Evolutionary conservation across 805 yeast genomes (phyloP).

Genomic region (Tetrapisispora arboricola): DNA sequence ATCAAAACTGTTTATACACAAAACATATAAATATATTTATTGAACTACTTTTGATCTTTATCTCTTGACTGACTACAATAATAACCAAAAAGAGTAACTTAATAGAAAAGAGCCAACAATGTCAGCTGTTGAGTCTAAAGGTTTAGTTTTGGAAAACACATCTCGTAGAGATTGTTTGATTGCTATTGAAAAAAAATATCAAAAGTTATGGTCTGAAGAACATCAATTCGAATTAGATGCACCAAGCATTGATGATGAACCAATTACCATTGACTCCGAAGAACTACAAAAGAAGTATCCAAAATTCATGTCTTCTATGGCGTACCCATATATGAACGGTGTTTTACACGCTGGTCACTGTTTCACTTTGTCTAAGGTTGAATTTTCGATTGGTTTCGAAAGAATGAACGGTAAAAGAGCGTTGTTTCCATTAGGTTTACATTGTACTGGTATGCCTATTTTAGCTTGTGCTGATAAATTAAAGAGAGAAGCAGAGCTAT

Average conservation of each 20-base stretch:
- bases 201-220: constrained; percentile 77
- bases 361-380: constrained; percentile 89
- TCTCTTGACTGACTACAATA: too few species aligned
- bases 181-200: constrained; percentile 81
- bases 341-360: constrained; percentile 95
- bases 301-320: constrained; percentile 87
- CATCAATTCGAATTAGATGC: constrained; percentile 82
- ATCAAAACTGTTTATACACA: too few species aligned
- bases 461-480: constrained; percentile 92
- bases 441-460: constrained; percentile 99
- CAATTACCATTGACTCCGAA: constrained; percentile 46
- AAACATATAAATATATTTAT: too few species aligned
- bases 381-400: constrained; percentile 86
- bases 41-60: too few species aligned
- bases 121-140: constrained; percentile 26
- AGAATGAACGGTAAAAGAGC: constrained; percentile 91
- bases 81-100: background rate
- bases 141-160: constrained; percentile 46
- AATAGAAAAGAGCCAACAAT: constrained; percentile 5
- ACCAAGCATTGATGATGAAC: constrained; percentile 59
- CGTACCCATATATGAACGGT: constrained; percentile 99
- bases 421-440: constrained; percentile 93
- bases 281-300: constrained; percentile 73
- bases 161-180: constrained; percentile 90
- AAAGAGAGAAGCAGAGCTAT: constrained; percentile 81